Evolutionary conservation across 257 asterid genomes (phyloP).

Genomic region (Salvia hispanica): DNA sequence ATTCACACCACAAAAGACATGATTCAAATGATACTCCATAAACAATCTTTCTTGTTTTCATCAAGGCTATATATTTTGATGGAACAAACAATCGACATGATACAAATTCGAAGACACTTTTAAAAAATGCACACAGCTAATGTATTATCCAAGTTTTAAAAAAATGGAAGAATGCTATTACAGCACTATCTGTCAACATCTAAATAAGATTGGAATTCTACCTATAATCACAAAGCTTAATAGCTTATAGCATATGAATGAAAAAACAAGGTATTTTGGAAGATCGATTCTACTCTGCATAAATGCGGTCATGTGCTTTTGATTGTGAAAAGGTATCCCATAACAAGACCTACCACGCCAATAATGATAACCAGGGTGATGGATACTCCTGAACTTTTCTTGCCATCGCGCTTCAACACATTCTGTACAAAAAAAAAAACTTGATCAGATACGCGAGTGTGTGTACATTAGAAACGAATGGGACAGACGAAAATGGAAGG

Average conservation of each 20-base stretch:
- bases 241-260: slow-evolving; percentile 18
- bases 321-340: slow-evolving; percentile 57
- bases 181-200: slow-evolving; percentile 10
- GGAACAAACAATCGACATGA: too few species aligned
- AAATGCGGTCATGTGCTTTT: slow-evolving; percentile 44
- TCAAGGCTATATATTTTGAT: too few species aligned
- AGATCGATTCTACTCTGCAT: background rate
- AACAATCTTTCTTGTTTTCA: too few species aligned
- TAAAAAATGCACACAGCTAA: background rate
- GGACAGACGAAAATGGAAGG: background rate
- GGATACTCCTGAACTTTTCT: slow-evolving; percentile 51
- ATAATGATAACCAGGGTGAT: slow-evolving; percentile 43
- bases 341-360: slow-evolving; percentile 53
- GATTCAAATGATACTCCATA: too few species aligned
- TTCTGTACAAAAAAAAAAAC: slow-evolving; percentile 36
- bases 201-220: slow-evolving; percentile 19
- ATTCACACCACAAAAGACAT: too few species aligned
- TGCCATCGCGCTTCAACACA: slow-evolving; percentile 45
- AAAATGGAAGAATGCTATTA: slow-evolving; percentile 32
- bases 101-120: too few species aligned
- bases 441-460: slow-evolving; percentile 3
- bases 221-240: slow-evolving; percentile 31
- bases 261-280: slow-evolving; percentile 4
- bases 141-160: slow-evolving; percentile 8
- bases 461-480: background rate